Evolutionary conservation across 495 filamentous ascomycete genomes (phyloP).

Genomic region (Letharia lupina): DNA sequence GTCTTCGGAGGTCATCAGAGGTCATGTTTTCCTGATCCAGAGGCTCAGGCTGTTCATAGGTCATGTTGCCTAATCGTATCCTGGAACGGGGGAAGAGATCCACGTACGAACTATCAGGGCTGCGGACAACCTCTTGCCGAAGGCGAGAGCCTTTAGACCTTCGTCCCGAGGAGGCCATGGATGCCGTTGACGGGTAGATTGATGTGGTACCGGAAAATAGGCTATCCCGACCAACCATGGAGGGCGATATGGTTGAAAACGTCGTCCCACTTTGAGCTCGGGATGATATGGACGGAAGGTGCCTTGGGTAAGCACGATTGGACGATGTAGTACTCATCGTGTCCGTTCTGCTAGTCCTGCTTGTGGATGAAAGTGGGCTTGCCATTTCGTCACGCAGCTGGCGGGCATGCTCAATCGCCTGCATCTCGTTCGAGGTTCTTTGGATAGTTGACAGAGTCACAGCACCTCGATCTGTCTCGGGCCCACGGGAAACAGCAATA

Average conservation of each 20-base stretch:
- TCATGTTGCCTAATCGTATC: slow-evolving; percentile 67
- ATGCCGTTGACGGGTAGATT: slow-evolving; percentile 43
- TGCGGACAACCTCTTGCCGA: slow-evolving; percentile 68
- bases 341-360: slow-evolving; percentile 55
- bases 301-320: slow-evolving; percentile 31
- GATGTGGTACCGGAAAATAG: slow-evolving; percentile 26
- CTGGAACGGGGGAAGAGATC: slow-evolving; percentile 59
- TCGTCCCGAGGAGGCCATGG: slow-evolving; percentile 55
- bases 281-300: slow-evolving; percentile 30
- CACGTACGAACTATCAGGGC: slow-evolving; percentile 51
- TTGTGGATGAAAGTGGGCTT: slow-evolving; percentile 57
- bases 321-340: slow-evolving; percentile 50
- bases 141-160: slow-evolving; percentile 64
- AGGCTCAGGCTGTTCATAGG: slow-evolving; percentile 58
- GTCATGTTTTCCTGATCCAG: slow-evolving; percentile 58
- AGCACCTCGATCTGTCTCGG: slow-evolving; percentile 19
- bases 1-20: slow-evolving; percentile 73
- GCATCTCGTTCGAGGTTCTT: slow-evolving; percentile 38
- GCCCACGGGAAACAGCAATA: slow-evolving; percentile 17
- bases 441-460: slow-evolving; percentile 28
- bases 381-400: slow-evolving; percentile 49
- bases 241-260: slow-evolving; percentile 28
- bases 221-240: slow-evolving; percentile 27
- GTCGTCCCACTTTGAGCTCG: slow-evolving; percentile 40
- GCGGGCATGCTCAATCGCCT: slow-evolving; percentile 36